Evolutionary conservation across 1,284 basidiomycete genomes (phyloP).

Genomic region (Heliocybe sulcata): DNA sequence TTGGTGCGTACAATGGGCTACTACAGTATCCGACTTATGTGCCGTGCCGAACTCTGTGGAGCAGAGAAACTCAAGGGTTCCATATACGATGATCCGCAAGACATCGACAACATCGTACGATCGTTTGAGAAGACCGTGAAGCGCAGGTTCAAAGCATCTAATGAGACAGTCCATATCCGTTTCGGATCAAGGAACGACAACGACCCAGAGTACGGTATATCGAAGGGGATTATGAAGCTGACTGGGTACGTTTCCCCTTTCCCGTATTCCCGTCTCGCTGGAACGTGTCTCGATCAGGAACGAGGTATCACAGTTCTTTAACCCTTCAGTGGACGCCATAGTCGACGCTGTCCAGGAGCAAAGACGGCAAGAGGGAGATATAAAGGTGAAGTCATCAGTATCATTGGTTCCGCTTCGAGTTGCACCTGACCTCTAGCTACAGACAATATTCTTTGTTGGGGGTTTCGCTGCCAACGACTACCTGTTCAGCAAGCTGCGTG

Average conservation of each 20-base stretch:
- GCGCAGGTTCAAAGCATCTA: constrained; percentile 31
- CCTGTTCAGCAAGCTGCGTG: constrained; percentile 31
- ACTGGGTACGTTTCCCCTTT: constrained; percentile 24
- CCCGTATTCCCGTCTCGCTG: not conserved
- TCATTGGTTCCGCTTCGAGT: constrained; percentile 3
- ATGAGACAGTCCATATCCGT: constrained; percentile 37
- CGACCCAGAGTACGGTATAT: constrained; percentile 35
- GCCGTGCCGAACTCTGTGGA: constrained; percentile 14
- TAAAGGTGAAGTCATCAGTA: constrained; percentile 27
- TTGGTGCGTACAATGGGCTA: constrained; percentile 16
- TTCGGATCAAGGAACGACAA: constrained; percentile 42
- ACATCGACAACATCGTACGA: constrained; percentile 33
- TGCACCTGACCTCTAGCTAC: not conserved
- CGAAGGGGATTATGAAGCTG: constrained; percentile 37
- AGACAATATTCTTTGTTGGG: constrained; percentile 33
- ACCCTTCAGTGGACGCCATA: constrained; percentile 36
- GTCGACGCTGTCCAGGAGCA: constrained; percentile 28
- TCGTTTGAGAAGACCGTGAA: constrained; percentile 48
- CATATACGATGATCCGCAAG: constrained; percentile 23
- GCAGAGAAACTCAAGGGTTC: constrained; percentile 23
- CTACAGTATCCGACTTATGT: constrained; percentile 13
- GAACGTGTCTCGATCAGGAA: constrained; percentile 16
- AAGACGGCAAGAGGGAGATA: constrained; percentile 12
- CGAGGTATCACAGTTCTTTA: constrained; percentile 35
- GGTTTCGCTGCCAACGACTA: constrained; percentile 47